These are phyloP conservation scores for Penicillium macrosclerotiorum DNA, from an alignment of 495 filamentous ascomycete genomes.

Conservation along the genomic window DNA sequence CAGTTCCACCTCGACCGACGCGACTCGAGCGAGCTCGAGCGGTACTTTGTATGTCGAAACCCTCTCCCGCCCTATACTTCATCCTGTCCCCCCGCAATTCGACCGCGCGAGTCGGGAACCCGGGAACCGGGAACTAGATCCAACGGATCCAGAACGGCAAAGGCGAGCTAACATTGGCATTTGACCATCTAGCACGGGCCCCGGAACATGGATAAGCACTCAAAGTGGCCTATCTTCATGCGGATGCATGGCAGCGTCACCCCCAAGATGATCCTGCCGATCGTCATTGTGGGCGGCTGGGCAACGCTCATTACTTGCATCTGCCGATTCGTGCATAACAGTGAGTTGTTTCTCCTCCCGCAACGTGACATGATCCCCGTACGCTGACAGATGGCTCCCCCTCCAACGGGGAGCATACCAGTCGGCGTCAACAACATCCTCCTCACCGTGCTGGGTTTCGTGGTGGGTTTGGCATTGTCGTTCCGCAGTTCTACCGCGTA, in stretches of 20 bases:
- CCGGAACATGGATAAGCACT: conserved; percentile 69
- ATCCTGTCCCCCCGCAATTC: background rate
- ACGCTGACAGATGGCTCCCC: no score
- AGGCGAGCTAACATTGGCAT: no score
- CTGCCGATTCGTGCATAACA: conserved; percentile 46
- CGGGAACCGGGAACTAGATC: background rate
- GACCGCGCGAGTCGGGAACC: background rate
- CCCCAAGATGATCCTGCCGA: conserved; percentile 75
- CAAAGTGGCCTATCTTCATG: conserved; percentile 77
- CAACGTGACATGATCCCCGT: no score
- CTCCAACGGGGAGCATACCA: conserved; percentile 8
- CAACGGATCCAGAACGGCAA: conserved; percentile 5
- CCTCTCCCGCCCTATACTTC: background rate
- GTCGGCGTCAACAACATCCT: conserved; percentile 65
- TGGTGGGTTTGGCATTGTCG: conserved; percentile 77
- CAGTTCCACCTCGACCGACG: conserved; percentile 34
- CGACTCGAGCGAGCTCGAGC: conserved; percentile 41
- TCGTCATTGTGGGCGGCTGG: conserved; percentile 67
- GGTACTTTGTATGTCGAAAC: conserved; percentile 41
- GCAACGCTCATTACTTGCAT: conserved; percentile 66
- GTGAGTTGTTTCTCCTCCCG: no score
- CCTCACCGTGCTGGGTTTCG: conserved; percentile 85
- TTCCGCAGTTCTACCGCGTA: conserved; percentile 86
- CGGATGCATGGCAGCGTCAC: conserved; percentile 79
- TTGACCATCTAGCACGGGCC: conserved; percentile 58